phyloP scores from a whole-genome alignment of 257 asterid species.

The Cordia subcordata region DNA sequence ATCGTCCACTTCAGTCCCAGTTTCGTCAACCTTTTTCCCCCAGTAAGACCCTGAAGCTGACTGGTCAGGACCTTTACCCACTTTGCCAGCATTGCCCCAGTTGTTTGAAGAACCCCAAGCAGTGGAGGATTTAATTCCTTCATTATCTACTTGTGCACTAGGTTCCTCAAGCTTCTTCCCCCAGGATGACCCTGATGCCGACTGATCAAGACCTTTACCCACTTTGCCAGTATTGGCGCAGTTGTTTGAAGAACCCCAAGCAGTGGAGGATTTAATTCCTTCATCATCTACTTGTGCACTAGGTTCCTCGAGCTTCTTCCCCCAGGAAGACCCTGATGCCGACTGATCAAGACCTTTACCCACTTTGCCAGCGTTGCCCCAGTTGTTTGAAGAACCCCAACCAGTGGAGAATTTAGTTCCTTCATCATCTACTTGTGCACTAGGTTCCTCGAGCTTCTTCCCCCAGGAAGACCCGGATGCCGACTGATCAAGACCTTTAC shows the following conservation, averaged over 20 bases:
- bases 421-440: too few relatives aligned
- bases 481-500: conserved; percentile 8
- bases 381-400: conserved; percentile 15
- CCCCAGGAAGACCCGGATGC: conserved; percentile 17
- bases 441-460: too few relatives aligned
- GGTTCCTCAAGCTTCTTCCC: too few relatives aligned
- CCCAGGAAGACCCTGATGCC: conserved; percentile 17
- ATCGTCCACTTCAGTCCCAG: not conserved
- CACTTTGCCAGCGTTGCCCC: conserved; percentile 22
- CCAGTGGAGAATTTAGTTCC: too few relatives aligned
- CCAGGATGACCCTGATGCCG: conserved; percentile 19
- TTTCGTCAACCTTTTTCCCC: conserved; percentile 16
- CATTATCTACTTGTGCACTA: too few relatives aligned
- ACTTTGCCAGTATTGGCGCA: conserved; percentile 22
- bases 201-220: conserved; percentile 6
- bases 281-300: too few relatives aligned
- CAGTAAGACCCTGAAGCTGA: conserved; percentile 24
- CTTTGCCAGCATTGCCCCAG: conserved; percentile 22
- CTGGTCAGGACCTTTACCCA: conserved; percentile 7
- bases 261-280: too few relatives aligned
- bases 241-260: conserved; percentile 13
- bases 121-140: too few relatives aligned
- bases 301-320: too few relatives aligned
- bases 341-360: conserved; percentile 9
- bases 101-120: conserved; percentile 13